These are phyloP conservation scores for Plenodomus lindquistii DNA, from an alignment of 2,329 filamentous ascomycete genomes.

Conservation along the genomic window DNA sequence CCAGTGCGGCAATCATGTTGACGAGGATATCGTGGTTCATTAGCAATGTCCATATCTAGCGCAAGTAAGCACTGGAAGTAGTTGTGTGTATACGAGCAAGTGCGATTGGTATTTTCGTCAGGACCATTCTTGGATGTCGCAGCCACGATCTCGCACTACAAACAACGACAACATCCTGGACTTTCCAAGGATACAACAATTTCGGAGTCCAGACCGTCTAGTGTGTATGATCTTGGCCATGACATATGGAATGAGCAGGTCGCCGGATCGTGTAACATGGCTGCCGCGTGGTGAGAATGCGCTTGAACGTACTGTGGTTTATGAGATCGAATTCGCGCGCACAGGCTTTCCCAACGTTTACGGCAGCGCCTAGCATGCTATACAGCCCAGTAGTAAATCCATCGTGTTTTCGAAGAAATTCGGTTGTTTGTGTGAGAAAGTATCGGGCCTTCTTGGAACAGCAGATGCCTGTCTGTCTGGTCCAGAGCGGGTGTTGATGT, in stretches of 20 bases:
- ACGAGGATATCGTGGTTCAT: background rate
- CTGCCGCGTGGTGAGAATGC: background rate
- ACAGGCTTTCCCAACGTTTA: slow-evolving; percentile 11
- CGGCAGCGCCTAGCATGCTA: slow-evolving; percentile 18
- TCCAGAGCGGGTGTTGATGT: background rate
- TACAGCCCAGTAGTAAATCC: slow-evolving; percentile 21
- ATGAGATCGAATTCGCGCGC: slow-evolving; percentile 1
- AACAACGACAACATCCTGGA: background rate
- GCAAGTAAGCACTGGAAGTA: background rate
- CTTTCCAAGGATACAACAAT: background rate
- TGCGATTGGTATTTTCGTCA: background rate
- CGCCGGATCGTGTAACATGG: background rate
- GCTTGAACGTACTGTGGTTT: slow-evolving; percentile 17
- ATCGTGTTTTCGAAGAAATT: slow-evolving; percentile 9
- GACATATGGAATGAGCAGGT: background rate
- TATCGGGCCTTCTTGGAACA: background rate
- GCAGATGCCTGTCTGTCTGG: background rate
- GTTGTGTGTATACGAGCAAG: background rate
- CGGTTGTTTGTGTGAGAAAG: background rate
- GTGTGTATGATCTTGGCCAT: background rate
- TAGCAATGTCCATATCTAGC: background rate
- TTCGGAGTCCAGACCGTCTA: background rate
- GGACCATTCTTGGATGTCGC: background rate
- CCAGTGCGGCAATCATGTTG: background rate
- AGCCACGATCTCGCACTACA: background rate